Conservation (phyloP, 2,329 filamentous ascomycete genomes). For the Epichloe uncinata region DNA sequence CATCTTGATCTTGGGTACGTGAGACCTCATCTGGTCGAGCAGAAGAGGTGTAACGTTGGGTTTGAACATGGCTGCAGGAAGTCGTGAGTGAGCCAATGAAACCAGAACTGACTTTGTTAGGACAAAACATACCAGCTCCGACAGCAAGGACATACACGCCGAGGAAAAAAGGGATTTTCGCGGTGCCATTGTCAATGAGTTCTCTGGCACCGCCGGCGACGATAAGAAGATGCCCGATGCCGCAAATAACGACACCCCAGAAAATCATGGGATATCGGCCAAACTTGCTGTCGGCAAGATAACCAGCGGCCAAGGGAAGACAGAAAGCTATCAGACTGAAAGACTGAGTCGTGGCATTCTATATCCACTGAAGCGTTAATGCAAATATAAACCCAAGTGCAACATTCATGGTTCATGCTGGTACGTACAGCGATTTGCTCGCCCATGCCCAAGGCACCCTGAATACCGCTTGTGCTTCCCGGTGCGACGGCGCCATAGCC, state of each 20-base stretch:
- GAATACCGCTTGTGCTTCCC: slow-evolving; percentile 28
- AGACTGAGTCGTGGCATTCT: slow-evolving; percentile 25
- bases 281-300: slow-evolving; percentile 52
- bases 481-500: slow-evolving; percentile 29
- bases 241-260: slow-evolving; percentile 51
- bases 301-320: slow-evolving; percentile 41
- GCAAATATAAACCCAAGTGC: too few relatives aligned
- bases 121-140: slow-evolving; percentile 39
- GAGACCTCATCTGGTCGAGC: slow-evolving; percentile 50
- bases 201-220: slow-evolving; percentile 41
- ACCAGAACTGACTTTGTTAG: too few relatives aligned
- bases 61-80: slow-evolving; percentile 43
- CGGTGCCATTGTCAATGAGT: slow-evolving; percentile 30
- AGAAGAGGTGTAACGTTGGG: slow-evolving; percentile 56
- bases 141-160: slow-evolving; percentile 41
- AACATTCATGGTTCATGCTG: too few relatives aligned
- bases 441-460: slow-evolving; percentile 46
- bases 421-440: slow-evolving; percentile 10
- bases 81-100: not conserved
- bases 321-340: slow-evolving; percentile 45
- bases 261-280: slow-evolving; percentile 63
- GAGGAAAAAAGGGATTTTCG: slow-evolving; percentile 45
- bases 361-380: too few relatives aligned
- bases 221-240: slow-evolving; percentile 56
- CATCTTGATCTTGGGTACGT: slow-evolving; percentile 22